Percentiles rank a stretch among this genome's conserved stretches.
Evolutionary conservation across 768 basidiomycete genomes (phyloP).

Genomic region (Cystobasidiopsis lactophilus): DNA sequence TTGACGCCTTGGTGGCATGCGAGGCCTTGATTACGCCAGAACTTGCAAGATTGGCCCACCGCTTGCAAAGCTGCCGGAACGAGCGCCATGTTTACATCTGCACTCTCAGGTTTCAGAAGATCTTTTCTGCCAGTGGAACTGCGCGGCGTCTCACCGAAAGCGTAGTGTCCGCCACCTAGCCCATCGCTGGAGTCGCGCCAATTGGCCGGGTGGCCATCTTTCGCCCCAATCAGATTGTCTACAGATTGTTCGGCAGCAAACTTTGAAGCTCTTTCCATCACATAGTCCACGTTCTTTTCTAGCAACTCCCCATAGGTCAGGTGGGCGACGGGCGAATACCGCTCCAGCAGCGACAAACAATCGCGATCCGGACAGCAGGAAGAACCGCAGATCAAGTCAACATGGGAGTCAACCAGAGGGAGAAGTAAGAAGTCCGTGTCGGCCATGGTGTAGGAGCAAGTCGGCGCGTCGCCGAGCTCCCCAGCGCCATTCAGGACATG

Average conservation of each 20-base stretch:
- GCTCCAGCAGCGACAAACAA: constrained; percentile 1
- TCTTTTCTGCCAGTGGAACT: too few relatives aligned
- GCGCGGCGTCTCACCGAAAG: constrained; percentile 29
- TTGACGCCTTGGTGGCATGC: constrained; percentile 15
- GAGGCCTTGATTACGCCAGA: constrained; percentile 22
- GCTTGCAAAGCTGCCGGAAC: constrained; percentile 30
- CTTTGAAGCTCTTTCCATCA: constrained; percentile 25
- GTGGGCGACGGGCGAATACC: constrained; percentile 28
- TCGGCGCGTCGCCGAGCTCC: too few relatives aligned
- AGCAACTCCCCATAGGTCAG: constrained; percentile 28
- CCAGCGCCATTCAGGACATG: too few relatives aligned
- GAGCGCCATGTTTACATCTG: constrained; percentile 20
- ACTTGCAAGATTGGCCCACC: constrained; percentile 21
- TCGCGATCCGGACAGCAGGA: too few relatives aligned
- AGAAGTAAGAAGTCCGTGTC: constrained; percentile 31
- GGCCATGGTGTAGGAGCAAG: constrained; percentile 26
- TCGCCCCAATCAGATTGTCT: constrained; percentile 26
- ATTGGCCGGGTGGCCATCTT: constrained; percentile 27
- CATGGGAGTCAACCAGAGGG: constrained; percentile 29
- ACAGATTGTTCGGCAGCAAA: constrained; percentile 24
- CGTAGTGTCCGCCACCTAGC: constrained; percentile 29
- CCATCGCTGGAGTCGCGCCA: constrained; percentile 32
- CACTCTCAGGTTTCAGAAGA: too few relatives aligned
- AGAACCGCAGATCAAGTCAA: too few relatives aligned
- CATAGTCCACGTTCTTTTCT: constrained; percentile 28